phyloP scores from a whole-genome alignment of 2,329 filamentous ascomycete species.

The Helicocarpus griseus region DNA sequence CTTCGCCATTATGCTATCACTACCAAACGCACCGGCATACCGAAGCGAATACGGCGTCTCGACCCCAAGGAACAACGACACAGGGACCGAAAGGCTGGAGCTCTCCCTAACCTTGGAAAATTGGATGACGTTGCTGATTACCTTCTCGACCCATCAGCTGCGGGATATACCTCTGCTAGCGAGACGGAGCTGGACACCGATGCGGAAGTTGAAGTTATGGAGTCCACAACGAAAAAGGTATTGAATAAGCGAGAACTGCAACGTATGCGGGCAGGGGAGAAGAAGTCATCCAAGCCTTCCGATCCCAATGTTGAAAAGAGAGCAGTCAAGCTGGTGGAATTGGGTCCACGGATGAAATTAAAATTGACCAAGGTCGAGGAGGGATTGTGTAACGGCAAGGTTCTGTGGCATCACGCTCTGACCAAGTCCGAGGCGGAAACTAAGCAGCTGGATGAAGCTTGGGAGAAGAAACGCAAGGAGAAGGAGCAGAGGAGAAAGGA shows the following conservation, averaged over 20 bases:
- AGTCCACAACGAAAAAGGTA: slow-evolving; percentile 45
- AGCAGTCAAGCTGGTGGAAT: slow-evolving; percentile 82
- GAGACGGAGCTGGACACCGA: slow-evolving; percentile 92
- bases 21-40: slow-evolving; percentile 74
- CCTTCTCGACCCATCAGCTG: slow-evolving; percentile 67
- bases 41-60: slow-evolving; percentile 71
- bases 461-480: slow-evolving; percentile 66
- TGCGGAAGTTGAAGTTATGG: slow-evolving; percentile 79
- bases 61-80: slow-evolving; percentile 77
- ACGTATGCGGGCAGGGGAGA: slow-evolving; percentile 36
- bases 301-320: slow-evolving; percentile 61
- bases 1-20: slow-evolving; percentile 93
- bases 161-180: slow-evolving; percentile 85
- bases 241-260: slow-evolving; percentile 42
- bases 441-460: slow-evolving; percentile 68
- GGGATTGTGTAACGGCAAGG: slow-evolving; percentile 75
- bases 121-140: slow-evolving; percentile 92
- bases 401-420: slow-evolving; percentile 97
- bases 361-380: slow-evolving; percentile 94
- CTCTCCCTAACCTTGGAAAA: slow-evolving; percentile 78
- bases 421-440: slow-evolving; percentile 73
- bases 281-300: slow-evolving; percentile 33
- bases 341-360: slow-evolving; percentile 82
- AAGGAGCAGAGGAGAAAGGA: slow-evolving; percentile 73
- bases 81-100: slow-evolving; percentile 53